These are phyloP conservation scores for Chaetomidium leptoderma DNA, from an alignment of 495 filamentous ascomycete genomes.

Conservation along the genomic window DNA sequence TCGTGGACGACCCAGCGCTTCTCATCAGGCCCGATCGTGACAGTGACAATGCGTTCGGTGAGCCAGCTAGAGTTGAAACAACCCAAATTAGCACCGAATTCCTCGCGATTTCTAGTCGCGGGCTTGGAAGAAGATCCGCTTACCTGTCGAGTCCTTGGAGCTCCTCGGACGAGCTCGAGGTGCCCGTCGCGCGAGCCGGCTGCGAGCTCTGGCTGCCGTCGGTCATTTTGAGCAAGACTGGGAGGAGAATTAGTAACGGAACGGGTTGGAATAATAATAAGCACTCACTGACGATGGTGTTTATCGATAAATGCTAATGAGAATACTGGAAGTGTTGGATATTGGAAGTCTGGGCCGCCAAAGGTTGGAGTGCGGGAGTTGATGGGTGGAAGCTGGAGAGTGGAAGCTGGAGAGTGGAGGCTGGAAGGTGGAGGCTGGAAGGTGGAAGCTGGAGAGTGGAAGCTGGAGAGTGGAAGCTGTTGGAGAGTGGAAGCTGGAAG, in stretches of 20 bases:
- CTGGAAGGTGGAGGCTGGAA: not conserved
- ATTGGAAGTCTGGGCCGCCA: not conserved
- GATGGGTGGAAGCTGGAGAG: not conserved
- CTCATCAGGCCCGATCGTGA: conserved; percentile 19
- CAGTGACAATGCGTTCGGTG: conserved; percentile 23
- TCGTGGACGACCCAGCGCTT: conserved; percentile 26
- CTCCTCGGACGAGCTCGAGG: not conserved
- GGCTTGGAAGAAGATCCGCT: not conserved
- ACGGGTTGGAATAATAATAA: not conserved
- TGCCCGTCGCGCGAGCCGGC: not conserved
- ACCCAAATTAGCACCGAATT: not conserved
- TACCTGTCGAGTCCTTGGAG: conserved; percentile 1
- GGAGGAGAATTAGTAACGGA: not conserved
- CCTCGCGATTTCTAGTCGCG: not conserved
- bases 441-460: not conserved
- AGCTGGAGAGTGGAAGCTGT: not conserved
- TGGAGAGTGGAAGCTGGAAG: too few relatives aligned
- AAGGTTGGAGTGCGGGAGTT: not conserved
- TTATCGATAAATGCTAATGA: not conserved
- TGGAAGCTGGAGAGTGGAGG: not conserved
- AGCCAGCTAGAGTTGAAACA: conserved; percentile 16
- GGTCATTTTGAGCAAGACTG: not conserved
- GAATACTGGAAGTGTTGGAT: not conserved
- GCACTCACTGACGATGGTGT: not conserved
- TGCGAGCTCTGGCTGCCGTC: not conserved